These are phyloP conservation scores for Chimonanthus praecox DNA, from an alignment of 164 flowering plant genomes.

Conservation along the genomic window DNA sequence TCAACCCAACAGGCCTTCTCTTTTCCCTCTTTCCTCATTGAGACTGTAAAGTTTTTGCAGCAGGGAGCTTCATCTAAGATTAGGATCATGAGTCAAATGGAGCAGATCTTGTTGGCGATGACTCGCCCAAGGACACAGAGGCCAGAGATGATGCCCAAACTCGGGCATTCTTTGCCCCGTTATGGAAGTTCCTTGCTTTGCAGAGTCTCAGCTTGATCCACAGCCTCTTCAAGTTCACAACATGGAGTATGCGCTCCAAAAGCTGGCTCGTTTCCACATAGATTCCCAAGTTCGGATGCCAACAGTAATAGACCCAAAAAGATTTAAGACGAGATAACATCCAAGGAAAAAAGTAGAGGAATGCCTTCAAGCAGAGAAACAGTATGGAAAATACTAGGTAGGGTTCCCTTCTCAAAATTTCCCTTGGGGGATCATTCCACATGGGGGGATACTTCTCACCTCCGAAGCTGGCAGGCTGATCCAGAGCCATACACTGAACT, in stretches of 20 bases:
- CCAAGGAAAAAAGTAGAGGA: conserved; percentile 31
- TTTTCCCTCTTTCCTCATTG: neutral
- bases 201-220: conserved; percentile 58
- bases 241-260: conserved; percentile 47
- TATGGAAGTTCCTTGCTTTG: conserved; percentile 68
- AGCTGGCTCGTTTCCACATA: conserved; percentile 70
- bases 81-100: neutral
- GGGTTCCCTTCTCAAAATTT: conserved; percentile 43
- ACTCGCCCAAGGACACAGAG: conserved; percentile 78
- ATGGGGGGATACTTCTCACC: conserved; percentile 6
- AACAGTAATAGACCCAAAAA: conserved; percentile 44
- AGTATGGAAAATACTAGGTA: conserved; percentile 44
- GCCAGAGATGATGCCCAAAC: conserved; percentile 92
- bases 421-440: conserved; percentile 28
- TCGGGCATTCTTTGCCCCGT: conserved; percentile 64
- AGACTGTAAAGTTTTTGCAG: conserved; percentile 1
- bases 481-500: conserved; percentile 10
- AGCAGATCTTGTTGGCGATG: conserved; percentile 41
- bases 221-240: conserved; percentile 59
- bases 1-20: conserved; percentile 1
- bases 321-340: conserved; percentile 34
- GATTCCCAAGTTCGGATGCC: conserved; percentile 59
- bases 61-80: neutral
- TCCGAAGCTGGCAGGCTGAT: conserved; percentile 19
- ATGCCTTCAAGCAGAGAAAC: conserved; percentile 42